Evolutionary conservation across 805 yeast species (phyloP).

Genomic region (Saccharomyces eubayanus): DNA sequence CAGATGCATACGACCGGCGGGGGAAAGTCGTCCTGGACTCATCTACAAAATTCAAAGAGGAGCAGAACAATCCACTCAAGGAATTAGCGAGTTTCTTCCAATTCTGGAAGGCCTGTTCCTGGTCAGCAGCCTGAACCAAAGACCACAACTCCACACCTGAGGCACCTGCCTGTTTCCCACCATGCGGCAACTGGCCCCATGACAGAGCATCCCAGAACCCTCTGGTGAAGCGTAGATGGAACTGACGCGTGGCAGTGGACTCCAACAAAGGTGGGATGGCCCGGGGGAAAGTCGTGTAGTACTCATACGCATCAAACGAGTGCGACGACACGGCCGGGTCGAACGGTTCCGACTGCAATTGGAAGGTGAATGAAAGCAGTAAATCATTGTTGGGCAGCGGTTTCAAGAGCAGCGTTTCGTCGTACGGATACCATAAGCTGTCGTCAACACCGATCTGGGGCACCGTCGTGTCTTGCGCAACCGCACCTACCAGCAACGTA

Average conservation of each 20-base stretch:
- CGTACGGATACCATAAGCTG: conserved; percentile 37
- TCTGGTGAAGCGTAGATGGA: conserved; percentile 80
- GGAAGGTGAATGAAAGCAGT: conserved; percentile 63
- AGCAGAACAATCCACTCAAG: conserved; percentile 88
- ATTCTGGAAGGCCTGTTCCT: conserved; percentile 45
- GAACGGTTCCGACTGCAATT: conserved; percentile 45
- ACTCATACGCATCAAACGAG: conserved; percentile 29
- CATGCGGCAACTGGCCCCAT: conserved; percentile 76
- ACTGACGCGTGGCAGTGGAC: conserved; percentile 56
- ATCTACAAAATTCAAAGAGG: conserved; percentile 84
- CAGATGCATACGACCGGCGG: conserved; percentile 30
- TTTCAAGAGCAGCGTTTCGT: conserved; percentile 52
- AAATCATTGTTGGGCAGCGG: conserved; percentile 71
- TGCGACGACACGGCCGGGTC: conserved; percentile 20
- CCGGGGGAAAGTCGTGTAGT: conserved; percentile 69
- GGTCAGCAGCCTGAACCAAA: conserved; percentile 53
- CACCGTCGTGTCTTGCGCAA: not conserved
- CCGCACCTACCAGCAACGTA: not conserved
- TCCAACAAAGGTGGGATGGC: conserved; percentile 69
- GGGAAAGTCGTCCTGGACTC: conserved; percentile 69
- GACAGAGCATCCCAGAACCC: conserved; percentile 90
- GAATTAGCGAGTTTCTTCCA: conserved; percentile 72
- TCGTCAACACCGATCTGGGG: conserved; percentile 8
- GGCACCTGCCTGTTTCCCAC: conserved; percentile 76
- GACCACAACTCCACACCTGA: conserved; percentile 95